A percentile compares a stretch with the other conserved stretches of the same genome.
Evolutionary conservation across 305 asterid species (phyloP).

Genomic region (Fraxinus dipetala): DNA sequence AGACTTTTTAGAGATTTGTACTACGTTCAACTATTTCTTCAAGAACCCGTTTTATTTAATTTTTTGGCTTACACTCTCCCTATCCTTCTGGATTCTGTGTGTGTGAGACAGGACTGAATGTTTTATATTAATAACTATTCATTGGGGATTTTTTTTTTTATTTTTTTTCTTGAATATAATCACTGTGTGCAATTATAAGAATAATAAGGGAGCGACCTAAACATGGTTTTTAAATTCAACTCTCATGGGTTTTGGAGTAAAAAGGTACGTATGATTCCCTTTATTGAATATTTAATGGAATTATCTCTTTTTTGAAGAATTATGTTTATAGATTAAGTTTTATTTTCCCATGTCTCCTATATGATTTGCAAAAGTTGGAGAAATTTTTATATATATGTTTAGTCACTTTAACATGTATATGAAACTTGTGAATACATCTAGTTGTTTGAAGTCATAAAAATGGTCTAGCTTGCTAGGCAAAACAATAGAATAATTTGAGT

Average conservation of each 20-base stretch:
- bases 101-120: background rate
- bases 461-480: background rate
- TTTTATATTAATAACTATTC: background rate
- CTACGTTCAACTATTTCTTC: background rate
- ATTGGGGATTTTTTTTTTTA: background rate
- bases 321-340: background rate
- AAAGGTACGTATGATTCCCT: slow-evolving; percentile 32
- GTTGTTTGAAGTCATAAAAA: background rate
- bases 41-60: background rate
- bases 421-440: background rate
- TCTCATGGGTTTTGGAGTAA: background rate
- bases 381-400: background rate
- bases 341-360: slow-evolving; percentile 5
- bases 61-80: background rate
- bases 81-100: background rate
- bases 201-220: background rate
- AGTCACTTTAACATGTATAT: background rate
- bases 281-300: slow-evolving; percentile 24
- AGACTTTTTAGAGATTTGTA: slow-evolving; percentile 10
- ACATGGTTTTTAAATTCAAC: background rate
- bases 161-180: background rate
- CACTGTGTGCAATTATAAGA: background rate
- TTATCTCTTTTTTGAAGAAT: background rate
- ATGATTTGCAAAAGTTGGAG: background rate
- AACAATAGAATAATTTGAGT: slow-evolving; percentile 4